These are phyloP conservation scores for Penicillium steckii DNA, from an alignment of 495 filamentous ascomycete genomes.

Conservation along the genomic window DNA sequence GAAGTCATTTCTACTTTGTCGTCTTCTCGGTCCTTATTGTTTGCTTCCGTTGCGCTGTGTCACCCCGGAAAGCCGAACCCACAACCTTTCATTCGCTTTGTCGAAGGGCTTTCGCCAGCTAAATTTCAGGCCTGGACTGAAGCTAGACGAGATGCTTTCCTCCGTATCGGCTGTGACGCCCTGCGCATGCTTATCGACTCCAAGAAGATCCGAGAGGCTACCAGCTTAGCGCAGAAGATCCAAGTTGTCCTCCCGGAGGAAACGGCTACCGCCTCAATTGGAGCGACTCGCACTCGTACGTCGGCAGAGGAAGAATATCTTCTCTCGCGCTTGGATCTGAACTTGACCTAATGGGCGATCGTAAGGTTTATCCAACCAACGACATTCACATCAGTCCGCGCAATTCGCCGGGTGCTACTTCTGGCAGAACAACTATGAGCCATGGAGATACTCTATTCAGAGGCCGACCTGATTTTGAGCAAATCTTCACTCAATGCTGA, in stretches of 20 bases:
- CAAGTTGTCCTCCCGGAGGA: conserved; percentile 30
- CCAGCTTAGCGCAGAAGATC: conserved; percentile 30
- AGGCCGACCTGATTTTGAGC: neutral
- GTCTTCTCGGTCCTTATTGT: conserved; percentile 21
- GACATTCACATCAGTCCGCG: neutral
- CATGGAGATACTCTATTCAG: neutral
- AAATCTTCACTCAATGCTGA: neutral
- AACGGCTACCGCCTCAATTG: conserved; percentile 4
- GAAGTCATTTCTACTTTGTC: conserved; percentile 23
- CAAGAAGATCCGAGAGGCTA: conserved; percentile 27
- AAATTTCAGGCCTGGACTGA: conserved; percentile 20
- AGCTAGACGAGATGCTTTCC: conserved; percentile 22
- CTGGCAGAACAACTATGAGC: too few species aligned
- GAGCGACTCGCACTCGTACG: conserved; percentile 8
- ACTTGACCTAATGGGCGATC: conserved; percentile 24
- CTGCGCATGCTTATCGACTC: conserved; percentile 36
- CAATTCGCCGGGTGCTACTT: too few species aligned
- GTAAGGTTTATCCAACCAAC: neutral
- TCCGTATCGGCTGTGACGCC: conserved; percentile 33
- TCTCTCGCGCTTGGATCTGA: conserved; percentile 29
- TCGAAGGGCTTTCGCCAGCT: conserved; percentile 13
- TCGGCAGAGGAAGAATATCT: conserved; percentile 24
- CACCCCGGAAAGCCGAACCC: conserved; percentile 37
- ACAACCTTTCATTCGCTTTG: conserved; percentile 29
- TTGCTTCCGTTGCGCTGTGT: conserved; percentile 28